Evolutionary conservation across 1,284 basidiomycete genomes (phyloP), one percentile per base, ranked within the genome.

Genomic region (Malassezia equina): DNA sequence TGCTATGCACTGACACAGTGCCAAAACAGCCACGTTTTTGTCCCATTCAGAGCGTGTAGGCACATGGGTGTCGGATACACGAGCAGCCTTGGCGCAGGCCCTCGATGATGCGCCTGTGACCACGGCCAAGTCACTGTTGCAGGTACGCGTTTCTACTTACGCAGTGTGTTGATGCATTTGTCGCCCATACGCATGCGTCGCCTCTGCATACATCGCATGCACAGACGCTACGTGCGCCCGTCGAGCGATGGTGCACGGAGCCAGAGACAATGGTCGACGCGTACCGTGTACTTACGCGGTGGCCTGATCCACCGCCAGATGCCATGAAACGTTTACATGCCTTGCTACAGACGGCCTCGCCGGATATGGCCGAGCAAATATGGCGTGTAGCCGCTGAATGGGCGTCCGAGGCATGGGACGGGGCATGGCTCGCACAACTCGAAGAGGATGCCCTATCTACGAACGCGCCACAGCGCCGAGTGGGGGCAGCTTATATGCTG

Each of bases 11-110:
- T 33, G 13, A 33, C 13, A n/a, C 17, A 27, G 45, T 32, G 45
- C 31, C 3, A 39, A 39, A 39, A 6, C 29, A 4, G 31, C 31
- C 4, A 39, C 54, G 11, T 57, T 57, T 21, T 31, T 25, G 4
- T 41, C 49, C 15, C 51, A 47, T 23, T 57, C 55, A 12, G 50
- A 51, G 29, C 49, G 41, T 8, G 28, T 51, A 25, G 55, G 44
- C 9, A 21, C 23, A 11, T 43, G 44, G 42, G 33, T 52, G 12
- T 13, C 29, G 27, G 25, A 46, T n/a, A 40, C 47, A 31, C 41
- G 54, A 7, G 31, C 9, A 8, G 33, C 42, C 17, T 24, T 49
- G 21, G 47, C 27, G 9, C 13, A 8, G 9, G 15, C 21, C 12
- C 47, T 55, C 12, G 21, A 31, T 4, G 21, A 13, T 8, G 19